A percentile compares a stretch with the other conserved stretches of the same genome.
These are phyloP conservation scores for Coemansia javaensis DNA, from an alignment of 192 early-diverging fungal genomes.

Conservation along the genomic window DNA sequence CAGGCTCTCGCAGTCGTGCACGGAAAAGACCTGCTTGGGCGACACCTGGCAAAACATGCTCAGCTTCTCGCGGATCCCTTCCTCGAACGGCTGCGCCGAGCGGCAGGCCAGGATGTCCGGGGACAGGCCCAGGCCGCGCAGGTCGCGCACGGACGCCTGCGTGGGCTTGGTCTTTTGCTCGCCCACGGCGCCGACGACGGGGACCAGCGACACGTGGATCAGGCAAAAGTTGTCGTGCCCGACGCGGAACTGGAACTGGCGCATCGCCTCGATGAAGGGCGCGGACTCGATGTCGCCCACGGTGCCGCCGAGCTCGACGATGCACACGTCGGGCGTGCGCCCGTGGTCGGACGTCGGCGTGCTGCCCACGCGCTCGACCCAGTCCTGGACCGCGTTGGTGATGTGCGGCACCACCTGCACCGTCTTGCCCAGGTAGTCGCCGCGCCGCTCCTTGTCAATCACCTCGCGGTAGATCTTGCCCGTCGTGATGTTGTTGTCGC, in stretches of 20 bases:
- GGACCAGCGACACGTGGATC: slow-evolving; percentile 96
- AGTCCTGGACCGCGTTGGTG: slow-evolving; percentile 95
- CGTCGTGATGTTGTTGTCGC: slow-evolving; percentile 99
- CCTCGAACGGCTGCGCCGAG: slow-evolving; percentile 75
- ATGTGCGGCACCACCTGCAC: slow-evolving; percentile 99
- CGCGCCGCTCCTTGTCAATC: slow-evolving; percentile 90
- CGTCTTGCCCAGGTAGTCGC: slow-evolving; percentile 97
- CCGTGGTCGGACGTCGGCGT: slow-evolving; percentile 75
- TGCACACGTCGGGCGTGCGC: slow-evolving; percentile 86
- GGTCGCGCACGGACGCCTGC: slow-evolving; percentile 90
- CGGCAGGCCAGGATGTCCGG: slow-evolving; percentile 98
- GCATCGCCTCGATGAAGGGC: slow-evolving; percentile 99
- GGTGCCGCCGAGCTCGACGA: slow-evolving; percentile 96
- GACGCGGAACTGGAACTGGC: slow-evolving; percentile 99
- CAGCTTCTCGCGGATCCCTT: slow-evolving; percentile 84
- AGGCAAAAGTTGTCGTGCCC: slow-evolving; percentile 97
- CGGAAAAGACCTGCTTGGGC: slow-evolving; percentile 85
- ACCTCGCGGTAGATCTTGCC: slow-evolving; percentile 97
- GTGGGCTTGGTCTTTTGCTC: slow-evolving; percentile 99
- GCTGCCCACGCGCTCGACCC: slow-evolving; percentile 93
- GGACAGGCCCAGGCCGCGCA: slow-evolving; percentile 89
- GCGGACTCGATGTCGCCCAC: slow-evolving; percentile 99
- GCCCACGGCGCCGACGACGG: slow-evolving; percentile 93
- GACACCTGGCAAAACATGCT: slow-evolving; percentile 99
- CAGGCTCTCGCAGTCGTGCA: slow-evolving; percentile 93